Conservation (phyloP, 306 rosid species). For the Cercis canadensis region DNA sequence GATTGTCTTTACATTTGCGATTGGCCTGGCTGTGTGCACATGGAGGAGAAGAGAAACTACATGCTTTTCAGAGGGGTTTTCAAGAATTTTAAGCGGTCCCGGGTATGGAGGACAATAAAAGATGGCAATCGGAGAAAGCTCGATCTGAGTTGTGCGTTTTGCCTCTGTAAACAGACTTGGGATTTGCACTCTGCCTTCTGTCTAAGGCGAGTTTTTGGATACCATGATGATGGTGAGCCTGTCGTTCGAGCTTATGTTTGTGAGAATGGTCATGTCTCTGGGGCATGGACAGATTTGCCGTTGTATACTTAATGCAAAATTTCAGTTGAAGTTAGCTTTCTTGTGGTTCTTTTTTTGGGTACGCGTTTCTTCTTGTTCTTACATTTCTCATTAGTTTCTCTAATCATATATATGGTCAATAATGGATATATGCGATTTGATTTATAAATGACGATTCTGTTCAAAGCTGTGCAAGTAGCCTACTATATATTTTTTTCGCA, state of each 20-base stretch:
- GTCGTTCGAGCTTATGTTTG: slow-evolving; percentile 94
- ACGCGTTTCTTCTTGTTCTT: no score
- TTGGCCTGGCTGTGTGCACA: slow-evolving; percentile 93
- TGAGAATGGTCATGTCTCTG: slow-evolving; percentile 94
- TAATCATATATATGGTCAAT: no score
- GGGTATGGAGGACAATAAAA: slow-evolving; percentile 83
- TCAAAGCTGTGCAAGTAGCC: no score
- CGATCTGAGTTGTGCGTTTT: slow-evolving; percentile 78
- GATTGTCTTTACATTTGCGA: slow-evolving; percentile 81
- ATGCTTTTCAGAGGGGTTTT: slow-evolving; percentile 84
- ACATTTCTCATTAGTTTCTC: background rate
- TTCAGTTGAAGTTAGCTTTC: background rate
- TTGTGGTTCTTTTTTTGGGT: no score
- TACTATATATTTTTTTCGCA: no score
- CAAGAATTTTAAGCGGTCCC: slow-evolving; percentile 74
- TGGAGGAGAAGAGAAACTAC: slow-evolving; percentile 83
- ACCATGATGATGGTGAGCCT: slow-evolving; percentile 94
- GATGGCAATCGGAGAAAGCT: slow-evolving; percentile 68
- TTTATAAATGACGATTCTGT: no score
- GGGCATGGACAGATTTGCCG: slow-evolving; percentile 96
- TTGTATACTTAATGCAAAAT: slow-evolving; percentile 51
- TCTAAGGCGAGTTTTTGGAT: slow-evolving; percentile 72
- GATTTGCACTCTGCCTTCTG: slow-evolving; percentile 92
- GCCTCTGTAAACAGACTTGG: slow-evolving; percentile 74
- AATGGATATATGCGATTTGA: no score